Evolutionary conservation across 805 yeast genomes (phyloP), one percentile per base, ranked within the genome.

Genomic region (Kodamaea sagamina): DNA sequence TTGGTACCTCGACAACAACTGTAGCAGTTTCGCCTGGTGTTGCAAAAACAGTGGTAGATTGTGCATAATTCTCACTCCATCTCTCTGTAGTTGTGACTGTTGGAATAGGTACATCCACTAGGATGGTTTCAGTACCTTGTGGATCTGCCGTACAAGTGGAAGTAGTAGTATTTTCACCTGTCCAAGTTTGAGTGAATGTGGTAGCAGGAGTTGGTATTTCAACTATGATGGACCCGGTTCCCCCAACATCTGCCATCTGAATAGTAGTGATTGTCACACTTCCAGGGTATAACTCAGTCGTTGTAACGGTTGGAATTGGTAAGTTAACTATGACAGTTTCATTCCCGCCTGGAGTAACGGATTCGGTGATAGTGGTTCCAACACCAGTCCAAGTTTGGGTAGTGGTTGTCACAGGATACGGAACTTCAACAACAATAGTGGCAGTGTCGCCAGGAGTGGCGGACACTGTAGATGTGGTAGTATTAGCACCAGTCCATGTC

Each of bases 241-340:
- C 45, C 16, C 47, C 47, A 16, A 36, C 44, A 16, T 44, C 25
- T 42, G 40, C 36, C 7, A 39, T 32, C n/a, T n/a, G 8, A 21
- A 21, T 21, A 21, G 24, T 21, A 8, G n/a, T n/a, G n/a, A n/a
- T n/a, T n/a, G n/a, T 21, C 8, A 21, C 24, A n/a, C 39, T 15
- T 12, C 55, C 52, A 6, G 54, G 49, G 53, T 46, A 27, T 3
- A 50, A 41, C n/a, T 46, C 13, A 9, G 59, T 55, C 4, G 39
- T 24, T 1, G 55, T 52, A 10, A 34, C 28, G 8, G 50, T 46
- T 19, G 55, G 54, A n/a, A 28, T 41, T 4, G 57, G 55, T n/a
- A 55, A 48, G 6, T 49, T 43, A 12, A 9, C 41, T 12, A n/a
- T 35, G 35, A 18, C 42, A 9, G 43, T 45, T 2, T 60, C 56